Conservation (phyloP, 2,329 filamentous ascomycete genomes). For the Capronia coronata region DNA sequence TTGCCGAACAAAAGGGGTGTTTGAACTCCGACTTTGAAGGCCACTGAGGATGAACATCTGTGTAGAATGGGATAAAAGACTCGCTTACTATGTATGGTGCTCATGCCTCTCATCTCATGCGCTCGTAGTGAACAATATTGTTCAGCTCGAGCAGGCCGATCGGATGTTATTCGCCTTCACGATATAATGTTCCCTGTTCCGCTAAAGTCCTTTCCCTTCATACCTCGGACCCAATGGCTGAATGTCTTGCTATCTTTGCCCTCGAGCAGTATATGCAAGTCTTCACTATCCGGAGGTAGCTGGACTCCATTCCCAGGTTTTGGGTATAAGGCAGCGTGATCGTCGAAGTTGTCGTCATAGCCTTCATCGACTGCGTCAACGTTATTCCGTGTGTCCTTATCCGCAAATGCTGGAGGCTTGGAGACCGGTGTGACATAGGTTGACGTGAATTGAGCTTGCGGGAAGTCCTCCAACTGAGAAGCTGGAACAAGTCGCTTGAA, state of each 20-base stretch:
- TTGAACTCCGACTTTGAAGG: no score
- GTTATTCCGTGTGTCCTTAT: constrained; percentile 2
- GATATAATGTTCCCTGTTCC: constrained; percentile 14
- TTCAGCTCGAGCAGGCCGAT: no score
- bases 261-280: constrained; percentile 58
- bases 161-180: no score
- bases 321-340: constrained; percentile 56
- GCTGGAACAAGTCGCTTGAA: constrained; percentile 21
- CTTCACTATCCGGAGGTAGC: constrained; percentile 51
- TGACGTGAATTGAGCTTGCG: constrained; percentile 25
- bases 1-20: no score
- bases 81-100: no score
- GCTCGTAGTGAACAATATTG: no score
- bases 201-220: constrained; percentile 16
- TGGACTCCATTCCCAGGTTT: constrained; percentile 54
- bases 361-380: constrained; percentile 31
- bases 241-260: constrained; percentile 52
- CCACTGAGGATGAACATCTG: no score
- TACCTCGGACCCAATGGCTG: constrained; percentile 40
- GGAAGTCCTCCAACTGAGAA: constrained; percentile 4
- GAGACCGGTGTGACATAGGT: constrained; percentile 24
- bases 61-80: no score
- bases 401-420: constrained; percentile 2
- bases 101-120: no score
- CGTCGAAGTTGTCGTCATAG: constrained; percentile 47